These are phyloP conservation scores for Coemansia sp. DNA, from an alignment of 192 early-diverging fungal genomes.

Conservation along the genomic window DNA sequence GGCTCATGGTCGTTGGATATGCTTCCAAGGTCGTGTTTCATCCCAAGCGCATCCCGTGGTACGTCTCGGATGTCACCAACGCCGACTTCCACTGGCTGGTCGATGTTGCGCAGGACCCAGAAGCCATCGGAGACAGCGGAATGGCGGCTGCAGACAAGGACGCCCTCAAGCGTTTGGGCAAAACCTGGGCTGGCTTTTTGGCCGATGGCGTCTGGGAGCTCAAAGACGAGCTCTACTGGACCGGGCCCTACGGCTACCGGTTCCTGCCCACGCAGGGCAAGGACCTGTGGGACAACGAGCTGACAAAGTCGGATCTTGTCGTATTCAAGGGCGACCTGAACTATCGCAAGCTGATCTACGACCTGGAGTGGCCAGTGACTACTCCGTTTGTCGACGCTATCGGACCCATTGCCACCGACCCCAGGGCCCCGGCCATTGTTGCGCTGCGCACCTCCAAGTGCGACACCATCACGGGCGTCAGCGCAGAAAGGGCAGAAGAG, in stretches of 20 bases:
- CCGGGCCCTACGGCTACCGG: constrained; percentile 75
- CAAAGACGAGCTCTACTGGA: constrained; percentile 79
- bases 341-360: constrained; percentile 93
- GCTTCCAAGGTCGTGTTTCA: constrained; percentile 76
- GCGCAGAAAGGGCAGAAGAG: constrained; percentile 38
- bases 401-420: constrained; percentile 61
- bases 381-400: constrained; percentile 83
- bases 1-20: constrained; percentile 64
- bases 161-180: constrained; percentile 55
- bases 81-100: constrained; percentile 74
- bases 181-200: constrained; percentile 68
- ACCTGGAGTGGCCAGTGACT: constrained; percentile 78
- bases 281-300: constrained; percentile 61
- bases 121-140: constrained; percentile 22
- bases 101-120: constrained; percentile 19
- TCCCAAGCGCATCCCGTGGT: constrained; percentile 90
- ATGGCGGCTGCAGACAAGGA: constrained; percentile 28
- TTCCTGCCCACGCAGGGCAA: constrained; percentile 67
- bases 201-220: constrained; percentile 64
- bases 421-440: constrained; percentile 63
- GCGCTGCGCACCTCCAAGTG: constrained; percentile 84
- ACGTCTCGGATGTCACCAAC: constrained; percentile 89
- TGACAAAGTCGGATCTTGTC: constrained; percentile 58
- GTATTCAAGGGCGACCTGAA: constrained; percentile 98
- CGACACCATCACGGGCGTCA: constrained; percentile 75